Percentiles rank a stretch among this genome's conserved stretches.
phyloP scores from a whole-genome alignment of 2,329 filamentous ascomycete species.

The Pezicula radicicola region DNA sequence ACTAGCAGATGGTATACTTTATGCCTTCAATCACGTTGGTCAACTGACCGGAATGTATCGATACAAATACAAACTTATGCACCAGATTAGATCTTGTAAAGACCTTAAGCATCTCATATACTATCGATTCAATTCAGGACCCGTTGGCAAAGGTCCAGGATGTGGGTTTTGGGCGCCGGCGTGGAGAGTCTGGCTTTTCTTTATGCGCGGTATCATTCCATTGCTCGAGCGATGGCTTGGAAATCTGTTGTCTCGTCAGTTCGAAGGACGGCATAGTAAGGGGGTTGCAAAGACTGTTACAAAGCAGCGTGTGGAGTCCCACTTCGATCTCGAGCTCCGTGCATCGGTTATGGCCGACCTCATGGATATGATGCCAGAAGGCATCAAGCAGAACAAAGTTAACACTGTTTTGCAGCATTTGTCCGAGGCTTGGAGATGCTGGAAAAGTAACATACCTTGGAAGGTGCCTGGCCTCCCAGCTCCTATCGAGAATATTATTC shows the following conservation, averaged over 20 bases:
- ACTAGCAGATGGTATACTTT: constrained; percentile 96
- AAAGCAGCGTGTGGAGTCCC: constrained; percentile 97
- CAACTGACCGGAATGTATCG: constrained; percentile 99
- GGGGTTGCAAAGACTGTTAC: constrained; percentile 98
- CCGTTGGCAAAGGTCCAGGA: constrained; percentile 94
- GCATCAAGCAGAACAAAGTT: constrained; percentile 99
- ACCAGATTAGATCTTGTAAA: constrained; percentile 98
- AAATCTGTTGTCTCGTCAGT: constrained; percentile 93
- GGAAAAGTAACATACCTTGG: constrained; percentile 99
- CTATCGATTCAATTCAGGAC: constrained; percentile 96
- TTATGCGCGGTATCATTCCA: constrained; percentile 97
- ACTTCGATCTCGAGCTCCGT: constrained; percentile 94
- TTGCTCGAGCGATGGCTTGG: constrained; percentile 96
- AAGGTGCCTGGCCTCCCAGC: constrained; percentile 96
- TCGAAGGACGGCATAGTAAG: constrained; percentile 97
- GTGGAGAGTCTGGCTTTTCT: constrained; percentile 98
- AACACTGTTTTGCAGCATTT: constrained; percentile 96
- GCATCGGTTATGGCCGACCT: constrained; percentile 98
- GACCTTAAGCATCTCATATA: constrained; percentile 99
- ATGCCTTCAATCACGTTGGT: constrained; percentile 98
- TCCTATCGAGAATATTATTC: constrained; percentile 97
- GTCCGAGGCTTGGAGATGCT: constrained; percentile 97
- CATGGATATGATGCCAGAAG: constrained; percentile 99
- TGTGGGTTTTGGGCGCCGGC: constrained; percentile 99
- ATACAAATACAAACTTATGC: constrained; percentile 99